Percentiles rank a stretch among this genome's conserved stretches.
Conservation (phyloP, 2,329 filamentous ascomycete genomes). For the Penicillium glabrum region DNA sequence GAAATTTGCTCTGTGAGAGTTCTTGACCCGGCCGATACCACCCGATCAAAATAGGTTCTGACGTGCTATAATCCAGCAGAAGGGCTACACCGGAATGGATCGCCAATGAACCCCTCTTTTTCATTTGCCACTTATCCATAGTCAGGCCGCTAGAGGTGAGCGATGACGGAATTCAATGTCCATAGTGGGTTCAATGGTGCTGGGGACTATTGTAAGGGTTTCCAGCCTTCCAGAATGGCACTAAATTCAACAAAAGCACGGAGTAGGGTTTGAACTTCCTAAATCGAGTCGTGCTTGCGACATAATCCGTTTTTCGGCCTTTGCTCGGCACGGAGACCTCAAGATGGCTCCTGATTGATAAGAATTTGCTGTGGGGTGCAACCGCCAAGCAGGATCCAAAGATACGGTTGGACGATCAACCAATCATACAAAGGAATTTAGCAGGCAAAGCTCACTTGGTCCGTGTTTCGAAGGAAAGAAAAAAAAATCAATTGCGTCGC, state of each 20-base stretch:
- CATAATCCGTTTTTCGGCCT: constrained; percentile 17
- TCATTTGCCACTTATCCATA: constrained; percentile 1
- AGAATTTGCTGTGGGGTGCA: constrained; percentile 10
- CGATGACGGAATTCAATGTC: neutral
- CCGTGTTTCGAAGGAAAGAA: neutral
- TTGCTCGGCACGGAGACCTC: neutral
- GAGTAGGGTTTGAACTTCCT: neutral
- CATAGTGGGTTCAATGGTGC: neutral
- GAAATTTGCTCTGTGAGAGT: neutral
- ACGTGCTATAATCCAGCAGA: neutral
- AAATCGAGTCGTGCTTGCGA: neutral
- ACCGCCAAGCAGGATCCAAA: constrained; percentile 8
- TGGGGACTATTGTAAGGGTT: neutral
- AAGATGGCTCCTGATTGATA: constrained; percentile 25
- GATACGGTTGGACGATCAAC: neutral
- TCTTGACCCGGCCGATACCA: neutral
- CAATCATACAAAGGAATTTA: constrained; percentile 6
- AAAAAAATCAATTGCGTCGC: constrained; percentile 2
- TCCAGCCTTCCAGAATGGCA: neutral
- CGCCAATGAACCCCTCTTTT: constrained; percentile 1
- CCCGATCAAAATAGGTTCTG: neutral
- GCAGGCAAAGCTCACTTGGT: neutral
- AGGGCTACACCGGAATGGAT: constrained; percentile 5
- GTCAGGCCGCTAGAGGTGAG: neutral
- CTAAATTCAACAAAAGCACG: neutral